Evolutionary conservation across 768 basidiomycete genomes (phyloP), one percentile per base, ranked within the genome.

Genomic region (Pleurotus sapidus): DNA sequence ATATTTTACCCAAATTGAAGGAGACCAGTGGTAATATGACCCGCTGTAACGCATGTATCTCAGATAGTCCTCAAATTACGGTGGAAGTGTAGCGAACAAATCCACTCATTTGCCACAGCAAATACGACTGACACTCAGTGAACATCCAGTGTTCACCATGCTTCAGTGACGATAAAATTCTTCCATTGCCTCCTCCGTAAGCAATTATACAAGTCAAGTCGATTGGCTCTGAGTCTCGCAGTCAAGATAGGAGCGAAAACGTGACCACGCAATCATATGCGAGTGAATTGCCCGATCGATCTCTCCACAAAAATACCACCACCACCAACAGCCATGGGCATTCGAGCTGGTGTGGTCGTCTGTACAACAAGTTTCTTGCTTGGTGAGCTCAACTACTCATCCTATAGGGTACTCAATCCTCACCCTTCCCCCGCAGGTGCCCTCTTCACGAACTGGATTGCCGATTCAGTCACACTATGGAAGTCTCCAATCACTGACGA

Each of bases 381-480:
- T 20, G 91, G 91, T 89, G 56, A 42, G 77, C 70, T 37, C 47
- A 17, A 59, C 43, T 57, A 60, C 23, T 40, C 20, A 23, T 5
- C 18, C 27, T 46, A 30, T 20, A 17, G 15, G 15, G 8, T 38
- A 18, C 55, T 61, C 54, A 24, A 55, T 20, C 3, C n/a, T 11
- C 20, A 25, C 40, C 46, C 18, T 24, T 43, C 46, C 46, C 23
- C 37, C 39, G n/a, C n/a, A 93, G 91, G 92, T 50, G 75, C 88
- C 46, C 77, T 94, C 4, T 92, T 92, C 68, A 93, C 91, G 37
- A 88, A 94, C 67, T 94, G 92, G 92, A 93, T 91, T 60, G 92
- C 92, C n/a, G 92, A 94, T 77, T 93, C 91, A 1, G 75, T 92
- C 51, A 94, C 92, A 34, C 78, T 94, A 40, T 94, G 92, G 92